Base-by-base conservation (phyloP, 148 eudicot genomes). In the Chenopodium album region DNA sequence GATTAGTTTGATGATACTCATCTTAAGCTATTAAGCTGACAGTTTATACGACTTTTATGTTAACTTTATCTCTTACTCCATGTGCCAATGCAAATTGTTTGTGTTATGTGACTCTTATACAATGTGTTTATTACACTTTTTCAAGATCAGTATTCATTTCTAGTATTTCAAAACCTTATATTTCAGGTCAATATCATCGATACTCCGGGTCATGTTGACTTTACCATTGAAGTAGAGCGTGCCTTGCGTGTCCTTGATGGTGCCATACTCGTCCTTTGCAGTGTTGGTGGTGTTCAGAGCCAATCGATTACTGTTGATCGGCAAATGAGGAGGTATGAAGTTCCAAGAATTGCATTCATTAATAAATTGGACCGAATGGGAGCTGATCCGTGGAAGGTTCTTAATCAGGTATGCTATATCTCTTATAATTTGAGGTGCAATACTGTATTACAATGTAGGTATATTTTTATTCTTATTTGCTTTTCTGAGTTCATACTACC, bases 211-310 rank as follows among this genome's bases (percentile, higher is more conserved):
- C 99, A 96, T 82, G 99, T 96, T 77, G 99, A 96, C 85, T 96
- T 96, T 87, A 96, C 99, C 77, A 96, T 94, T 88, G 99, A 96
- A 89, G 99, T 96, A 68, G 99, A 96, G 88, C 93, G 99, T 82
- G 99, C 99, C 69, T 88, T 96, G 87, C 98, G 99, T 85, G 99
- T 96, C 50, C 95, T 96, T 82, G 99, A 96, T 92, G 99, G 99
- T 62, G 99, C 99, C 84, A 88, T 96, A 78, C 99, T 96, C 64
- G 99, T 94, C 77, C 95, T 96, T 72, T 96, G 99, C 77, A 94
- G 99, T 82, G 99, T 96, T 85, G 99, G 99, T 83, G 98, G 99
- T 73, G 99, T 96, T 63, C 99, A 96, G 85, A 96, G 98, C 84
- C 99, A 96, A 82, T 96, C 99, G 23, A 96, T 96, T 73, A 95